These are phyloP conservation scores for Oryza punctata DNA, from an alignment of 176 grass and related monocot genomes.

Conservation along the genomic window DNA sequence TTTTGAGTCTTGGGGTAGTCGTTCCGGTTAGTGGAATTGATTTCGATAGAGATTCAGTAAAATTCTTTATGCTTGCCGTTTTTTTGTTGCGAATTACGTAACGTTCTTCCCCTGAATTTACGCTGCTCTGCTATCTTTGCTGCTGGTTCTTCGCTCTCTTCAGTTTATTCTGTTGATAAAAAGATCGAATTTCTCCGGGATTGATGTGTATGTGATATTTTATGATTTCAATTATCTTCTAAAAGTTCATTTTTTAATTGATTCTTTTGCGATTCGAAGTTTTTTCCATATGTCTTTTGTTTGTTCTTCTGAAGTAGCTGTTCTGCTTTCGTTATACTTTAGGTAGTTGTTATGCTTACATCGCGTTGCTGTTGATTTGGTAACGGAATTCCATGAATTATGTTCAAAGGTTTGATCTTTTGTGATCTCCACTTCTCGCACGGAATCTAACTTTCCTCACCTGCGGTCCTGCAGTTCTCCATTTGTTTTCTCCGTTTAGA, in stretches of 20 bases:
- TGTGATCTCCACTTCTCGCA: not conserved
- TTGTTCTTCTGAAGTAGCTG: slow-evolving; percentile 4
- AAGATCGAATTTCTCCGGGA: not conserved
- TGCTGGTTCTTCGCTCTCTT: slow-evolving; percentile 17
- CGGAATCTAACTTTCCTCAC: not conserved
- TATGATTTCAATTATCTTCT: not conserved
- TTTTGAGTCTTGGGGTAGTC: not conserved
- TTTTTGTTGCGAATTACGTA: not conserved
- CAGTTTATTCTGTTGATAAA: not conserved
- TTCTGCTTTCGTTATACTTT: not conserved
- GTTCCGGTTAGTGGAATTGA: not conserved
- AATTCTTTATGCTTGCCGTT: too few species aligned
- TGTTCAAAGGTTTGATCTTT: not conserved
- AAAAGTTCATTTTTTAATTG: not conserved
- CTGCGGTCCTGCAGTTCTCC: not conserved
- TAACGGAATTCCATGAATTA: slow-evolving; percentile 1
- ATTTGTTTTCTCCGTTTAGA: not conserved
- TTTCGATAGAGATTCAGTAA: not conserved
- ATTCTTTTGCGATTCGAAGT: not conserved
- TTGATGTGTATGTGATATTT: not conserved
- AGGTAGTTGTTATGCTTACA: not conserved
- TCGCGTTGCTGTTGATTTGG: not conserved
- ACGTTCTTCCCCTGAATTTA: slow-evolving; percentile 28
- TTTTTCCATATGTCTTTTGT: not conserved
- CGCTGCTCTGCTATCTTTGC: slow-evolving; percentile 1